A percentile compares a stretch with the other conserved stretches of the same genome.
Conservation (phyloP, 805 yeast species). For the Kurtzmaniella fragi region DNA sequence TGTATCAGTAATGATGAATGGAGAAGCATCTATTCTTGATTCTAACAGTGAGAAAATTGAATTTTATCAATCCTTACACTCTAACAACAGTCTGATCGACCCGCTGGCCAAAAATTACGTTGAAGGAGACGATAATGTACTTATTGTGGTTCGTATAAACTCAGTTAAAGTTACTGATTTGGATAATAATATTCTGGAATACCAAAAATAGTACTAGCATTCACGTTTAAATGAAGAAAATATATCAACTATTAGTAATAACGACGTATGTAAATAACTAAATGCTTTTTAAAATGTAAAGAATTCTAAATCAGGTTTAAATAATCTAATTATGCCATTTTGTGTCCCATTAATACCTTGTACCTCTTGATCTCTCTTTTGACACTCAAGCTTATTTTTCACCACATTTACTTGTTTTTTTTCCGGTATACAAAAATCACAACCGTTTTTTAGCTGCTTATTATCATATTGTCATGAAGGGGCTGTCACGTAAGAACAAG, state of each 20-base stretch:
- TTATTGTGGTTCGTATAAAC: constrained; percentile 59
- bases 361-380: no score
- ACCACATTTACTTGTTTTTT: no score
- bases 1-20: constrained; percentile 77
- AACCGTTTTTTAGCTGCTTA: no score
- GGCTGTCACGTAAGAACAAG: background rate
- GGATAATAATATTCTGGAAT: constrained; percentile 50
- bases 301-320: no score
- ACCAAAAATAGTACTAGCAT: constrained; percentile 9
- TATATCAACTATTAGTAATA: no score
- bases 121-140: constrained; percentile 54
- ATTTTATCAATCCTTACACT: constrained; percentile 58
- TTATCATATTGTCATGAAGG: background rate
- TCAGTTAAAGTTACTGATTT: constrained; percentile 78
- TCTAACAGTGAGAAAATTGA: constrained; percentile 41
- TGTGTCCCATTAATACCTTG: no score
- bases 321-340: no score
- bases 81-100: constrained; percentile 65
- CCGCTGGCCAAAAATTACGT: constrained; percentile 50
- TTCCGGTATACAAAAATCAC: no score
- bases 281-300: no score
- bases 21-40: constrained; percentile 55
- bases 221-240: no score
- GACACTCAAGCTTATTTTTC: no score
- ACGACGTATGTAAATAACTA: no score